Conservation (phyloP, 2,329 filamentous ascomycete species). For the Paecilomyces dactylethromorphus region DNA sequence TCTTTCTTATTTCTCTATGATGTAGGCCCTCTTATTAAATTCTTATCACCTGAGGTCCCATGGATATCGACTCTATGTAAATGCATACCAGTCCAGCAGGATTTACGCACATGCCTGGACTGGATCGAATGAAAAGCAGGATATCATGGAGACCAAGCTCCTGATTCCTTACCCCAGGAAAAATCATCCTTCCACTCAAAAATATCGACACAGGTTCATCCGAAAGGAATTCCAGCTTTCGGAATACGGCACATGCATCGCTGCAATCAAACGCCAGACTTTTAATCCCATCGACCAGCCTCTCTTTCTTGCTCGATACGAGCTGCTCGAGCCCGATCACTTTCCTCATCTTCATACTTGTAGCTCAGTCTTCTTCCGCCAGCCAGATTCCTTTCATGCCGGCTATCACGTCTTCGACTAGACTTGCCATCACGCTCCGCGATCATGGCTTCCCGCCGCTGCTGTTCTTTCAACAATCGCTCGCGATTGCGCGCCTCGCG, state of each 20-base stretch:
- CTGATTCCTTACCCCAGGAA: neutral
- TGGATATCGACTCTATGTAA: neutral
- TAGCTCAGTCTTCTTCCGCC: conserved; percentile 38
- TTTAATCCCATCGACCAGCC: conserved; percentile 24
- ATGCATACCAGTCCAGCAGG: neutral
- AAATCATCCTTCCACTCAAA: neutral
- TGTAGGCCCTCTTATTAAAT: neutral
- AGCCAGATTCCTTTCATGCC: conserved; percentile 20
- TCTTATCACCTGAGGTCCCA: neutral
- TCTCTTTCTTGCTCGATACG: conserved; percentile 35
- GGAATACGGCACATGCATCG: neutral
- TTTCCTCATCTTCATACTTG: conserved; percentile 44
- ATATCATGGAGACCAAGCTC: neutral
- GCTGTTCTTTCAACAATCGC: conserved; percentile 58
- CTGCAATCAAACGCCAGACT: neutral
- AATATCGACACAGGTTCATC: neutral
- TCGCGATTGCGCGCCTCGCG: conserved; percentile 62
- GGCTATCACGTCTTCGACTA: conserved; percentile 26
- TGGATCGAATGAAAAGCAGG: neutral
- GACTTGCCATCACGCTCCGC: conserved; percentile 22
- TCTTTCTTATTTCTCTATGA: neutral
- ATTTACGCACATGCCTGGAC: neutral
- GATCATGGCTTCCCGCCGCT: conserved; percentile 51
- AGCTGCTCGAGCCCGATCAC: conserved; percentile 24
- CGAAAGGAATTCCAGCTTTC: neutral